Base-by-base conservation (phyloP, 2,329 filamentous ascomycete genomes). In the Aphanocladium album region DNA sequence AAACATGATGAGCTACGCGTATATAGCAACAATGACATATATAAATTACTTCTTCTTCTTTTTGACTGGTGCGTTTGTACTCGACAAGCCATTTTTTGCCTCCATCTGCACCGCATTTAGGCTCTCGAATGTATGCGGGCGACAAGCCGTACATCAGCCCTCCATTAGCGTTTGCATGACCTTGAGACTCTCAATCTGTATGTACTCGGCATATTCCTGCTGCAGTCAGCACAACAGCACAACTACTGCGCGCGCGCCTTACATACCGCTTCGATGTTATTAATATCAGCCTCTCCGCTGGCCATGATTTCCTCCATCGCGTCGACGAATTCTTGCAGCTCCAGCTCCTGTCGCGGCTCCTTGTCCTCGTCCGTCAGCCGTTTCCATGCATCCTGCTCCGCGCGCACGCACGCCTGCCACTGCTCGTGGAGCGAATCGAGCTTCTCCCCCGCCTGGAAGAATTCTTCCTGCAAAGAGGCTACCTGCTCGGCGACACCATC, bases 201-300 rank as follows among this genome's bases (percentile, higher is more conserved):
- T 62, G 3, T 66, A 59, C 16, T 64, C 64, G 27, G 64, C 68
- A 39, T 67, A 73, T 45, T 73, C 65, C 73, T 75, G 2, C 3
- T 1, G 9, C 12, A 50, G 50, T 62, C 52, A 64, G n/a, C 2
- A 35, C 1, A 1, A 1, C 16, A 4, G 41, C 2, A 1, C 21
- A 27, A 9, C 16, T 46, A 30, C 30, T 30, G 30, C 9, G 30
- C 30, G 30, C 9, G 30, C 30, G 9, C 14, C 1, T 8, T 1
- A 47, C 64, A 27, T 60, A 73, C 73, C 61, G 64, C 62, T 19
- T 74, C 70, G 35, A 74, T 64, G 1, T 68, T 65, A 0, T 68
- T 49, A 1, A 75, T 53, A 11, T 73, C 65, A 5, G 64, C 62
- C 9, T 68, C 69, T 0, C 68, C 70, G 0, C 47, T 51, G 39